A percentile compares a stretch with the other conserved stretches of the same genome.
Evolutionary conservation across 2,329 filamentous ascomycete species (phyloP).

Genomic region (Diaporthe longicolla): DNA sequence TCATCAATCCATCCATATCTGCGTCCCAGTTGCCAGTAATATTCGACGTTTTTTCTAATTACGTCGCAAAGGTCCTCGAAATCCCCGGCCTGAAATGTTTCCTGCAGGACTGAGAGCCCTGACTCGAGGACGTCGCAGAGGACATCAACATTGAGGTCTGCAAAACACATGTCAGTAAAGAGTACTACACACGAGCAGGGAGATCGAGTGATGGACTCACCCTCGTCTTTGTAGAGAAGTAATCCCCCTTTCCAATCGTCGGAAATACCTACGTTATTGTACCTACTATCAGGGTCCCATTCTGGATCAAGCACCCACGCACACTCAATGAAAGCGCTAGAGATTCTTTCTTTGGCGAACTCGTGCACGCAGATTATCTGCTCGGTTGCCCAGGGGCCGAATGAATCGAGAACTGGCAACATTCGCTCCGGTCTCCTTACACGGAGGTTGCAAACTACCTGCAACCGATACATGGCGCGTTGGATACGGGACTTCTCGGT

Average conservation of each 20-base stretch:
- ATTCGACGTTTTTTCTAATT: background rate
- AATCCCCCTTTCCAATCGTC: background rate
- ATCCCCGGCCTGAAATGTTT: background rate
- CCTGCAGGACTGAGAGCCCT: background rate
- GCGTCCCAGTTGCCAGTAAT: too few relatives aligned
- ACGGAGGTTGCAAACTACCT: slow-evolving; percentile 35
- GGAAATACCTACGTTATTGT: too few relatives aligned
- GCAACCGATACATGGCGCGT: slow-evolving; percentile 38
- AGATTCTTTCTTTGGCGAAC: slow-evolving; percentile 19
- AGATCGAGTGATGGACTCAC: background rate
- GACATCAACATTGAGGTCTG: background rate
- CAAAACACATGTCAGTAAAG: background rate
- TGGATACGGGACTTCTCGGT: slow-evolving; percentile 36
- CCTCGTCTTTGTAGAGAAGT: background rate
- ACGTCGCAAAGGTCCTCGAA: background rate
- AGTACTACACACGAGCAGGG: background rate
- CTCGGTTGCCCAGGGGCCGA: slow-evolving; percentile 19
- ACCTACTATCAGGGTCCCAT: too few relatives aligned
- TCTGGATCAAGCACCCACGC: background rate
- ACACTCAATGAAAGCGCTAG: background rate
- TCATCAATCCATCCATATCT: slow-evolving; percentile 23
- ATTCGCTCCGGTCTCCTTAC: too few relatives aligned
- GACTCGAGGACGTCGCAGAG: background rate
- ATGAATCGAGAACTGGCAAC: background rate
- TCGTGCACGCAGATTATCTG: slow-evolving; percentile 9